Percentiles rank a stretch among this genome's conserved stretches.
These are phyloP conservation scores for Calamus simplicifolius DNA, from an alignment of 176 grass and related monocot species.

Conservation along the genomic window DNA sequence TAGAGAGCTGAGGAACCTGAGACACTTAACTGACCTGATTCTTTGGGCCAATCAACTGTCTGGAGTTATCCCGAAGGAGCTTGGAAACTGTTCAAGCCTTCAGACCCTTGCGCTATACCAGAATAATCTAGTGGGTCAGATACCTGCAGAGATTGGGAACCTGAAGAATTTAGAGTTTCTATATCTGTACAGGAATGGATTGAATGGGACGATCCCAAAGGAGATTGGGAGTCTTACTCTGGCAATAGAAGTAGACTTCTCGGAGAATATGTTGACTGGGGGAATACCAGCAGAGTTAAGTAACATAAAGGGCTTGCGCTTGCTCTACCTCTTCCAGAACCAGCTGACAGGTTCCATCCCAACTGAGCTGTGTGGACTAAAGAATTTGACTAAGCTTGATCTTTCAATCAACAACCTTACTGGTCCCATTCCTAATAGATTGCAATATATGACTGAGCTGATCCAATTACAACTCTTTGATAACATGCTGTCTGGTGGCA, in stretches of 20 bases:
- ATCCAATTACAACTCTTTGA: slow-evolving; percentile 80
- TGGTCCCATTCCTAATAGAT: slow-evolving; percentile 57
- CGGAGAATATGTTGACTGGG: slow-evolving; percentile 81
- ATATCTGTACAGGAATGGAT: slow-evolving; percentile 78
- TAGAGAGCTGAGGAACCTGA: slow-evolving; percentile 59
- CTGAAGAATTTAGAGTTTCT: slow-evolving; percentile 55
- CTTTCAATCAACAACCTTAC: slow-evolving; percentile 87
- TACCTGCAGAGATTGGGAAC: slow-evolving; percentile 70
- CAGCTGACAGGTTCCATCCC: slow-evolving; percentile 74
- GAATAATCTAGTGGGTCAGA: slow-evolving; percentile 66
- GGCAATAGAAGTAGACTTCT: slow-evolving; percentile 81
- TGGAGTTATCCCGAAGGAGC: slow-evolving; percentile 58
- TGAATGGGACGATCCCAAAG: slow-evolving; percentile 81
- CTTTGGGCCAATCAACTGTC: slow-evolving; percentile 85
- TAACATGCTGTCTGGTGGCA: slow-evolving; percentile 69
- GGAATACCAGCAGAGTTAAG: slow-evolving; percentile 67
- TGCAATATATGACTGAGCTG: slow-evolving; percentile 75
- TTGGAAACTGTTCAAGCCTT: slow-evolving; percentile 75
- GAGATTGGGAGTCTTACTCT: slow-evolving; percentile 62
- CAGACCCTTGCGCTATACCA: slow-evolving; percentile 68
- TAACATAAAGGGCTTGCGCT: slow-evolving; percentile 48
- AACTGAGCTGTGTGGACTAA: slow-evolving; percentile 51
- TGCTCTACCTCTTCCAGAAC: slow-evolving; percentile 90
- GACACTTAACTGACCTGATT: slow-evolving; percentile 60
- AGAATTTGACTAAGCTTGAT: slow-evolving; percentile 83